phyloP scores from a whole-genome alignment of 768 basidiomycete genomes.

The Tylopilus cervinicoccineus region DNA sequence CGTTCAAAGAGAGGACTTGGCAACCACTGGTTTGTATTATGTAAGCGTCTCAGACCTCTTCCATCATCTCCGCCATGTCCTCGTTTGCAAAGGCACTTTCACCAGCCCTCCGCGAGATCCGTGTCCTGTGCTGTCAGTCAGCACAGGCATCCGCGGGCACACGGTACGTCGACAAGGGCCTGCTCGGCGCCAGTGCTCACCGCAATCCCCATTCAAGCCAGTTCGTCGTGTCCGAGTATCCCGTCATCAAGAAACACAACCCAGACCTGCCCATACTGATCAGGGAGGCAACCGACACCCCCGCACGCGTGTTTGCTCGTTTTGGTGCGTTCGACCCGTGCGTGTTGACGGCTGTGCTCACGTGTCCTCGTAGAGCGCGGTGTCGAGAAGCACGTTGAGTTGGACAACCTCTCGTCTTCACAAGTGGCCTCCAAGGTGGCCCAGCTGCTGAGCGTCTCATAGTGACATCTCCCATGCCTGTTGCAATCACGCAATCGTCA shows the following conservation, averaged over 20 bases:
- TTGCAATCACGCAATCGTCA: slow-evolving; percentile 3
- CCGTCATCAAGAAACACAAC: slow-evolving; percentile 74
- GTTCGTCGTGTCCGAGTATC: slow-evolving; percentile 74
- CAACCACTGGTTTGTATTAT: slow-evolving; percentile 20
- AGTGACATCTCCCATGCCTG: slow-evolving; percentile 1
- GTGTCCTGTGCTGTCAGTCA: slow-evolving; percentile 76
- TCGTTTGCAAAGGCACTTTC: slow-evolving; percentile 70
- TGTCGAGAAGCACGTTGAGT: slow-evolving; percentile 73
- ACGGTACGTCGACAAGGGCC: slow-evolving; percentile 45
- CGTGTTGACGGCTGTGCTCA: slow-evolving; percentile 16
- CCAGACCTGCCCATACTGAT: slow-evolving; percentile 84
- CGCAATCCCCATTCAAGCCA: slow-evolving; percentile 44
- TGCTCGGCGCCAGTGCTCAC: not conserved
- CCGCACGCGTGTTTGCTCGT: slow-evolving; percentile 78
- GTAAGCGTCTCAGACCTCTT: slow-evolving; percentile 18
- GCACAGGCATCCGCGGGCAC: slow-evolving; percentile 74
- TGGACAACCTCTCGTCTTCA: slow-evolving; percentile 68
- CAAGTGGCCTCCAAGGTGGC: slow-evolving; percentile 72
- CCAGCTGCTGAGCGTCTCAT: slow-evolving; percentile 46
- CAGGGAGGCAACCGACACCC: slow-evolving; percentile 74
- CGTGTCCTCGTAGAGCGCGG: slow-evolving; percentile 56
- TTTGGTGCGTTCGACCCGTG: slow-evolving; percentile 63
- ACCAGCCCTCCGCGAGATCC: slow-evolving; percentile 75
- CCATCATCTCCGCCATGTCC: slow-evolving; percentile 42
- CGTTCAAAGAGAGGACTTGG: slow-evolving; percentile 16